Base-by-base conservation (phyloP, 495 filamentous ascomycete genomes). In the Friedmanniomyces simplex region DNA sequence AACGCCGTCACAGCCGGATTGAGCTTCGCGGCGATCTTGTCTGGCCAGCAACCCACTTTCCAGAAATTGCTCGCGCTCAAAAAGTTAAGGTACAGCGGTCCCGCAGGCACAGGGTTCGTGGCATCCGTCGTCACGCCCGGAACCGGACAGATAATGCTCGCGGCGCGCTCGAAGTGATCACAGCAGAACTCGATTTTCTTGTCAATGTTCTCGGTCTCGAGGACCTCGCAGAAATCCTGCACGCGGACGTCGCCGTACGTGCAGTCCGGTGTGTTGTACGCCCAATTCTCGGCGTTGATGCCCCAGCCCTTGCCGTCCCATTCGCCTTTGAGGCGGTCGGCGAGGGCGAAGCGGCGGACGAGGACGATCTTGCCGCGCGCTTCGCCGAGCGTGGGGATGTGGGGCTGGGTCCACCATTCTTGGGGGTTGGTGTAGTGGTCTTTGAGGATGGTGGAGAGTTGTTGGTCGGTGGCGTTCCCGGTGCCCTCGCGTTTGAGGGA, bases 151-250 rank as follows among this genome's bases (percentile, higher is more conserved):
- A 73, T 66, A 42, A 68, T 71, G 52, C 75, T 66, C 6, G 82
- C 82, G 0, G 91, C 82, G 5, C 89, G 81, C 66, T 82, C 79
- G 26, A 96, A 79, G 59, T 95, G 88, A 22, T 84, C 82, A 47
- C 75, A 79, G 39, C 83, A 82, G 60, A 83, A 82, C 43, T 75
- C 65, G 52, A 96, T 84, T 77, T 98, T 98, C 69, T 82, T 80
- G 48, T 82, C 75, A 55, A 98, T 89, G 57, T 85, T 87, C 56
- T 78, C 71, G 7, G 77, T 81, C 66, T 89, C 81, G 39, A 84
- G 70, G 18, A 98, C 84, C 65, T 95, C 91, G 76, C 91, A 97
- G 69, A 89, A 97, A 70, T 98, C 93, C 73, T 98, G 93, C 37
- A 98, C 84, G 53, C 89, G 83, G 26, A 95, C 79, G 61, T 83